Conservation (phyloP, 2,329 filamentous ascomycete species). For the Stachybotrys chartarum region DNA sequence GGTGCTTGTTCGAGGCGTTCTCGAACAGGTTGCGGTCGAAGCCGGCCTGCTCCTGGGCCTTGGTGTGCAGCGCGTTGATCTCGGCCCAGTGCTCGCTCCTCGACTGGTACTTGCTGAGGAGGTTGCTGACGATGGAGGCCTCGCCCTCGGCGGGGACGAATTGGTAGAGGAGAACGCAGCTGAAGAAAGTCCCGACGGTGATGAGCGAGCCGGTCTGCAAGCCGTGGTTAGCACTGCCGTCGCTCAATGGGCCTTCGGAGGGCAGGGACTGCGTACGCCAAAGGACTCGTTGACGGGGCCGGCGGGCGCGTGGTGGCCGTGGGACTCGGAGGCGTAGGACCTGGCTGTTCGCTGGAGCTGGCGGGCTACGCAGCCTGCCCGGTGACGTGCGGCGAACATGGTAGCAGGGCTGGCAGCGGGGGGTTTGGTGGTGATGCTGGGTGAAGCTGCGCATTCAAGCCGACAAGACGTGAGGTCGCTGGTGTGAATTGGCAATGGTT, state of each 20-base stretch:
- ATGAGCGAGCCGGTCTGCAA: slow-evolving; percentile 42
- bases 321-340: slow-evolving; percentile 47
- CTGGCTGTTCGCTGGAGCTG: slow-evolving; percentile 32
- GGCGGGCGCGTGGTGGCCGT: slow-evolving; percentile 38
- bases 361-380: slow-evolving; percentile 30
- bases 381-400: slow-evolving; percentile 38
- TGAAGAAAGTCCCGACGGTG: slow-evolving; percentile 36
- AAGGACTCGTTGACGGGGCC: slow-evolving; percentile 43
- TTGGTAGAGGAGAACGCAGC: slow-evolving; percentile 37
- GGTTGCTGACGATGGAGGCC: slow-evolving; percentile 35
- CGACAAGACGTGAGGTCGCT: neutral
- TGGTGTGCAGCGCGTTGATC: slow-evolving; percentile 46
- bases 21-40: slow-evolving; percentile 50
- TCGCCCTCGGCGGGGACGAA: slow-evolving; percentile 45
- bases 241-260: slow-evolving; percentile 2
- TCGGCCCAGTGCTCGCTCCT: slow-evolving; percentile 42
- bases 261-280: slow-evolving; percentile 35
- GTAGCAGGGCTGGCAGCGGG: slow-evolving; percentile 21
- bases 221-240: slow-evolving; percentile 5
- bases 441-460: neutral
- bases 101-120: slow-evolving; percentile 39
- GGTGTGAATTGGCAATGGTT: slow-evolving; percentile 11
- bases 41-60: slow-evolving; percentile 46
- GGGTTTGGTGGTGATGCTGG: slow-evolving; percentile 16
- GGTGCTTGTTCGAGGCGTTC: slow-evolving; percentile 33